Evolutionary conservation across 805 yeast genomes (phyloP).

Genomic region (Hanseniaspora taiwanica): DNA sequence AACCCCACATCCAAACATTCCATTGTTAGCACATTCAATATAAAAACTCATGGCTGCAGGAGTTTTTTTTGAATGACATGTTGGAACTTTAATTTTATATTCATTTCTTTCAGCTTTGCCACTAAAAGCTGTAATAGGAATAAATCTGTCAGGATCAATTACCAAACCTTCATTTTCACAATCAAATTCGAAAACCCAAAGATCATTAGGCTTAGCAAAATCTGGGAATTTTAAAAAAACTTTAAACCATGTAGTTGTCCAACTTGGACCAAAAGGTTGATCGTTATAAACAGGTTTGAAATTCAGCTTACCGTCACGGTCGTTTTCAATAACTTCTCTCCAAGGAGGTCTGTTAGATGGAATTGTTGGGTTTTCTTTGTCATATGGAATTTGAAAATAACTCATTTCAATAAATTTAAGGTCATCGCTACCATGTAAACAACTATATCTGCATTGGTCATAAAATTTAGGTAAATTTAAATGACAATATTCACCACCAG

Average conservation of each 20-base stretch:
- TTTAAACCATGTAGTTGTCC: slow-evolving; percentile 95
- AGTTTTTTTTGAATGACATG: not conserved
- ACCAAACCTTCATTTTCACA: slow-evolving; percentile 76
- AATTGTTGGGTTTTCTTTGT: slow-evolving; percentile 24
- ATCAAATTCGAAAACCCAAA: slow-evolving; percentile 69
- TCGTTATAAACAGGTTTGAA: slow-evolving; percentile 53
- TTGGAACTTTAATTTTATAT: slow-evolving; percentile 23
- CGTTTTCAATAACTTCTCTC: slow-evolving; percentile 16
- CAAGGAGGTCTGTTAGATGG: slow-evolving; percentile 25
- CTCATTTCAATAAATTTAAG: slow-evolving; percentile 40
- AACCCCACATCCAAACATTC: slow-evolving; percentile 74
- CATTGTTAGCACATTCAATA: slow-evolving; percentile 85
- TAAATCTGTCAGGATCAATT: slow-evolving; percentile 30
- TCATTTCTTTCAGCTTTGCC: slow-evolving; percentile 64
- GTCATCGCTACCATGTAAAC: slow-evolving; percentile 13
- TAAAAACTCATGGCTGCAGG: slow-evolving; percentile 46
- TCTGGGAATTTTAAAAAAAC: slow-evolving; percentile 40
- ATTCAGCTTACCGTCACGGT: slow-evolving; percentile 18
- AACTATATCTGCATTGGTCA: slow-evolving; percentile 25
- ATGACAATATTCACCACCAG: slow-evolving; percentile 60
- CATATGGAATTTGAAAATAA: slow-evolving; percentile 62
- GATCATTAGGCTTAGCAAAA: slow-evolving; percentile 16
- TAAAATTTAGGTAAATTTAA: slow-evolving; percentile 76
- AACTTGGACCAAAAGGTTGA: slow-evolving; percentile 79
- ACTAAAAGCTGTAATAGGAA: slow-evolving; percentile 72